A percentile compares a stretch with the other conserved stretches of the same genome.
Conservation (phyloP, 768 basidiomycete genomes). For the Hericium rajendrae region DNA sequence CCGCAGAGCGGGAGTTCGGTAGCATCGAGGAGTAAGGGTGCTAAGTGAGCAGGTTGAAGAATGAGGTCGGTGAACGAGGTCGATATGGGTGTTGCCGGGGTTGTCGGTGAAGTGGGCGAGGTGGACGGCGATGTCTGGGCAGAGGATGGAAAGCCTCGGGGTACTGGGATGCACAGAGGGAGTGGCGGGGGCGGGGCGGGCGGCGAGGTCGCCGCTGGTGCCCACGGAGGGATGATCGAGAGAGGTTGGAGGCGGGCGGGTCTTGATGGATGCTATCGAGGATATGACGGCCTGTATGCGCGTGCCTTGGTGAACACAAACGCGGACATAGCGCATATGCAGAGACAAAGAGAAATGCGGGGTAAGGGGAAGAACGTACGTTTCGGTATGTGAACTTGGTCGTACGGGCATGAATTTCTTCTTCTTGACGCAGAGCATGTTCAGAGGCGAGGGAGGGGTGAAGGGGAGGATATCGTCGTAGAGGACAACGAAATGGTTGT, state of each 20-base stretch:
- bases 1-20: conserved; percentile 57
- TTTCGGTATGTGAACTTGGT: conserved; percentile 78
- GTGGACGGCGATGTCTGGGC: neutral
- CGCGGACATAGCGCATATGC: conserved; percentile 9
- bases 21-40: conserved; percentile 47
- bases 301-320: neutral
- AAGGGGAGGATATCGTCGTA: conserved; percentile 44
- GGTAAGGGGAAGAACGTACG: conserved; percentile 30
- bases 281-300: conserved; percentile 38
- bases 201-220: conserved; percentile 53
- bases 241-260: conserved; percentile 44
- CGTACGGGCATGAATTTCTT: conserved; percentile 64
- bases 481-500: conserved; percentile 61
- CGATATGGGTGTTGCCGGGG: conserved; percentile 32
- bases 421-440: conserved; percentile 76
- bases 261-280: conserved; percentile 42
- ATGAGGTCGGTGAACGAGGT: conserved; percentile 30
- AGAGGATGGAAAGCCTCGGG: neutral
- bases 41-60: conserved; percentile 43
- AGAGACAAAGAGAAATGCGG: neutral
- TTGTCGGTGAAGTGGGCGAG: no score
- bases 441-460: conserved; percentile 61
- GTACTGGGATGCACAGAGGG: neutral
- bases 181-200: conserved; percentile 32
- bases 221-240: conserved; percentile 66